Evolutionary conservation across 1,284 basidiomycete species (phyloP), one percentile per base, ranked within the genome.

Genomic region (Trichosporon asahii): DNA sequence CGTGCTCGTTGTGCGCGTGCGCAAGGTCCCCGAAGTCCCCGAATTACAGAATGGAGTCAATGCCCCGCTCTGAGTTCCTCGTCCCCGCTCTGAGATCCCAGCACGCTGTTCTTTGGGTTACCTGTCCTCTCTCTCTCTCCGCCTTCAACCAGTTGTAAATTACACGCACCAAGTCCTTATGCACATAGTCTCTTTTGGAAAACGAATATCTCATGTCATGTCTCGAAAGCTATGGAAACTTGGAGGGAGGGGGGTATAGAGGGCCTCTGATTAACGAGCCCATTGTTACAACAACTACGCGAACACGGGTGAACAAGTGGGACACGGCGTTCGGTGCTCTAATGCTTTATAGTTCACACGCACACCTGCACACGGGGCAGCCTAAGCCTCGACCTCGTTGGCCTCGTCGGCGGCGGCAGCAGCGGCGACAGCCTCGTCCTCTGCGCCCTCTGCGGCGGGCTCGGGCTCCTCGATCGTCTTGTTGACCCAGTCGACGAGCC

Each of bases 1-100:
- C 70, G 75, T 79, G 25, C 69, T 79, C 6, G 77, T 79, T n/a
- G 44, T 79, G 25, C 68, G 75, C 15, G 76, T 77, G 15, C 53
- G 66, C 7, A 55, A 55, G 27, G 37, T 61, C 49, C 66, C 46
- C 44, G 57, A 63, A n/a, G 37, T 61, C 49, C 66, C 46, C 44
- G 57, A 63, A n/a, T 27, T 49, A 27, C 25, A 6, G 14, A 61
- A 61, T 27, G 57, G 57, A 2, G 8, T 8, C 15, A 61, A 18
- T 7, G 15, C 55, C 6, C 21, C 57, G 1, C 57, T 33, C 57
- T 61, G 15, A 7, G 31, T 8, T 31, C 31, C 31, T 33, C 1
- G n/a, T n/a, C 55, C 6, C 21, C 57, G 1, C 57, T 33, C 57
- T 61, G 15, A 7, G 31, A 3, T 31, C 31, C 31, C 11, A n/a